Percentiles rank a stretch among this genome's conserved stretches.
phyloP scores from a whole-genome alignment of 2,329 filamentous ascomycete species.

The Penicillium sp. region DNA sequence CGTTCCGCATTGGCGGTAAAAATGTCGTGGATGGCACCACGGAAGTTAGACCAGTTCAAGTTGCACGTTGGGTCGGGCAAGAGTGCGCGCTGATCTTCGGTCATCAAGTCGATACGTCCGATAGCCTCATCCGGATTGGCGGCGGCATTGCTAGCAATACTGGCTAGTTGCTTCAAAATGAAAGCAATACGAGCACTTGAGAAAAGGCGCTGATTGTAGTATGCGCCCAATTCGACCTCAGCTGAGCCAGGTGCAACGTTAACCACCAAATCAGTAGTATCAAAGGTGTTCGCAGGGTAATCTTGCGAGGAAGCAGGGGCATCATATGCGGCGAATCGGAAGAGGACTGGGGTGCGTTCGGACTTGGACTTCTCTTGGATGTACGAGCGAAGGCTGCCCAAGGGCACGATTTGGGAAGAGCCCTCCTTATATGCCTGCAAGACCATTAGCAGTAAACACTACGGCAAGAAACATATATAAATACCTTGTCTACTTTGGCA shows the following conservation, averaged over 20 bases:
- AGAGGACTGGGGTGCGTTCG: slow-evolving; percentile 35
- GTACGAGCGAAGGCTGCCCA: slow-evolving; percentile 34
- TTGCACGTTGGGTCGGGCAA: slow-evolving; percentile 39
- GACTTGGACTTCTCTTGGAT: slow-evolving; percentile 36
- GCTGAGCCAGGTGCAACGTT: slow-evolving; percentile 29
- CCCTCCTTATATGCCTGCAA: slow-evolving; percentile 34
- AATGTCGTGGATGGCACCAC: slow-evolving; percentile 40
- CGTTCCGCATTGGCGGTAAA: slow-evolving; percentile 47
- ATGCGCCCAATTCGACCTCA: slow-evolving; percentile 31
- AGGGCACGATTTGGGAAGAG: slow-evolving; percentile 36
- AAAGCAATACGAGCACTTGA: slow-evolving; percentile 39
- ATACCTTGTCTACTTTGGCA: slow-evolving; percentile 35
- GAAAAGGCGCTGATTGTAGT: slow-evolving; percentile 41
- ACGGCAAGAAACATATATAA: background rate
- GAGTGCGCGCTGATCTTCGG: slow-evolving; percentile 26
- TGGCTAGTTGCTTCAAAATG: slow-evolving; percentile 38
- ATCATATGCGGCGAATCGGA: slow-evolving; percentile 42
- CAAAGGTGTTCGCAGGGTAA: slow-evolving; percentile 37
- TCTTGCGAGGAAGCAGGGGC: slow-evolving; percentile 36
- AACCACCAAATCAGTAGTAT: slow-evolving; percentile 37
- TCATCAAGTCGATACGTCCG: slow-evolving; percentile 39
- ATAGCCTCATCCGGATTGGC: slow-evolving; percentile 34
- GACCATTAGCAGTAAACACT: slow-evolving; percentile 3
- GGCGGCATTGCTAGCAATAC: slow-evolving; percentile 36
- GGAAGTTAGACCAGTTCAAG: slow-evolving; percentile 40